These are phyloP conservation scores for Babesia divergens DNA, from an alignment of 169 alveolate genomes.

Conservation along the genomic window DNA sequence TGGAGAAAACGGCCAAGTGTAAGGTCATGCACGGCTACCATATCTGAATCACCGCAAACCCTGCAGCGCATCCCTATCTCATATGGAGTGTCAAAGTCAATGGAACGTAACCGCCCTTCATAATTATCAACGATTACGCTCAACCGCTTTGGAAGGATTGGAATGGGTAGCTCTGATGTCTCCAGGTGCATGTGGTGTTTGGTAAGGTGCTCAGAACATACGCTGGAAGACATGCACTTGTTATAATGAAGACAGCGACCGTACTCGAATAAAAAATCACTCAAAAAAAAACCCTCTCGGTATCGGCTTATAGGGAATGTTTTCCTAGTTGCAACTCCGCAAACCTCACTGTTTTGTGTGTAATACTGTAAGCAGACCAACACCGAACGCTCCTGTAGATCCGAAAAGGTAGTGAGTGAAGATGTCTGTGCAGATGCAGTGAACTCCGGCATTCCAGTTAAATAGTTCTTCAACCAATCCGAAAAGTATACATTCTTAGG, in stretches of 20 bases:
- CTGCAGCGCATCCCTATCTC: constrained; percentile 11
- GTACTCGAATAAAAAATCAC: constrained; percentile 20
- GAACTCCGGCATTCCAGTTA: background rate
- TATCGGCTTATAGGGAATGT: constrained; percentile 32
- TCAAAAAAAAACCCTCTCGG: constrained; percentile 24
- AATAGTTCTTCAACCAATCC: constrained; percentile 2
- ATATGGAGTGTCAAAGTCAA: background rate
- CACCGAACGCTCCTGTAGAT: constrained; percentile 1
- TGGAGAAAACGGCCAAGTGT: constrained; percentile 57
- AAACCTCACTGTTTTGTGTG: constrained; percentile 38
- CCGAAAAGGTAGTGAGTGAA: background rate
- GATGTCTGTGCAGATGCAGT: background rate
- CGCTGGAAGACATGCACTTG: constrained; percentile 28
- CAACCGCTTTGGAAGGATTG: constrained; percentile 11
- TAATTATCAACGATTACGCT: constrained; percentile 3
- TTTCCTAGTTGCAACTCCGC: constrained; percentile 14
- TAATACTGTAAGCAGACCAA: constrained; percentile 34
- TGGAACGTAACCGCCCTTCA: background rate
- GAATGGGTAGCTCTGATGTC: constrained; percentile 1
- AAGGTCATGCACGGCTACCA: constrained; percentile 3
- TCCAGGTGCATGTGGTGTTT: constrained; percentile 51
- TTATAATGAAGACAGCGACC: background rate
- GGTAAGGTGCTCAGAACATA: constrained; percentile 35
- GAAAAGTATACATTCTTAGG: constrained; percentile 9
- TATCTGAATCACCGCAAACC: constrained; percentile 6